These are phyloP conservation scores for Calonectria pteridis DNA, from an alignment of 2,329 filamentous ascomycete species.

Conservation along the genomic window DNA sequence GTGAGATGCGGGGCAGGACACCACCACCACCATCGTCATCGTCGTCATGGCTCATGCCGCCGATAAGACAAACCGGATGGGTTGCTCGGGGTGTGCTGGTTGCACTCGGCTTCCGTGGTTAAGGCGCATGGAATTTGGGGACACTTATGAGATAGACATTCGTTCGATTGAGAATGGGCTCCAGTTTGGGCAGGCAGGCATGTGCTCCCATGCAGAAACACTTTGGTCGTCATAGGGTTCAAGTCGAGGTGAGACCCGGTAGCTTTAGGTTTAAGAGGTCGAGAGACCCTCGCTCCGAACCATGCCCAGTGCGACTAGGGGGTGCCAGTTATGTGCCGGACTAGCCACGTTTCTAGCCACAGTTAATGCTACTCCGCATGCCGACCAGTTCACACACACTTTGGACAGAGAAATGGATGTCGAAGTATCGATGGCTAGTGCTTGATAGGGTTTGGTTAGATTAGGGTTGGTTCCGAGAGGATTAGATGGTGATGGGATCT, in stretches of 20 bases:
- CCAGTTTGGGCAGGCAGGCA: background rate
- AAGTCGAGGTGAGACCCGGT: background rate
- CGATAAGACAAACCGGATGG: background rate
- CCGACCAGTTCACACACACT: background rate
- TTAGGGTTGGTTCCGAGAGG: slow-evolving; percentile 6
- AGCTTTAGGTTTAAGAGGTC: background rate
- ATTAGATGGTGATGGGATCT: background rate
- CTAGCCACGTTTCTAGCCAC: slow-evolving; percentile 4
- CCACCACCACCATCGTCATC: background rate
- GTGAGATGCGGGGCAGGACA: slow-evolving; percentile 22
- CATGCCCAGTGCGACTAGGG: background rate
- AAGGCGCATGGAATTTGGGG: background rate
- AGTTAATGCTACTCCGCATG: background rate
- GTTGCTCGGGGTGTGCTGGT: background rate
- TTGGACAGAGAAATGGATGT: no score
- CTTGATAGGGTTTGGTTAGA: background rate
- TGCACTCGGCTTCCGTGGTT: background rate
- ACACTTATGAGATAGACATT: background rate
- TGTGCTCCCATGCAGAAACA: background rate
- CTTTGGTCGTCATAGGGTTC: slow-evolving; percentile 1
- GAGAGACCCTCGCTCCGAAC: background rate
- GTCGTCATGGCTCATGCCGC: background rate
- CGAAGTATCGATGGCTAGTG: background rate
- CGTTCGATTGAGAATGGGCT: background rate
- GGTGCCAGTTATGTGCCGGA: background rate